Percentiles rank a stretch among this genome's conserved stretches.
Conservation (phyloP, 495 filamentous ascomycete genomes). For the Amniculicola lignicola region DNA sequence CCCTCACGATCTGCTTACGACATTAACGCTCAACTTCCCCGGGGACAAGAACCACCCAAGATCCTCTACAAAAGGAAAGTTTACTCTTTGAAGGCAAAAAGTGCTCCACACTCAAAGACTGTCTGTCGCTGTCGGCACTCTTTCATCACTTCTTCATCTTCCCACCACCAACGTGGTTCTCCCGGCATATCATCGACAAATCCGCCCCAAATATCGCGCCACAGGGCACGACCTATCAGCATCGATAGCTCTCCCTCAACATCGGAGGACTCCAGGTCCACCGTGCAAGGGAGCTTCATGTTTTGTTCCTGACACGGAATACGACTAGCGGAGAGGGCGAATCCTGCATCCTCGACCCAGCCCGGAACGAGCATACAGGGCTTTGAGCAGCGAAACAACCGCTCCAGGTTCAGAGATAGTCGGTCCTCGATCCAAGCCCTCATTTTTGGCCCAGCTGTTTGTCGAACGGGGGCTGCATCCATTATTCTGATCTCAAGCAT, state of each 20-base stretch:
- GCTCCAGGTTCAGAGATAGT: constrained; percentile 31
- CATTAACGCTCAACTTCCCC: too few species aligned
- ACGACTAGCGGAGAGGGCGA: constrained; percentile 9
- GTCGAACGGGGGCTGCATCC: constrained; percentile 32
- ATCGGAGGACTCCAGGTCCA: background rate
- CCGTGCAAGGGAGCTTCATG: constrained; percentile 23
- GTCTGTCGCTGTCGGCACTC: constrained; percentile 31
- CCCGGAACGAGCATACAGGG: constrained; percentile 30
- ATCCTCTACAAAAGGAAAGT: too few species aligned
- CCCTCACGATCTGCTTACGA: too few species aligned
- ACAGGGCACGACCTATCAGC: constrained; percentile 34
- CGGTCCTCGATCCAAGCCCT: constrained; percentile 35
- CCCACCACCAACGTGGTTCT: constrained; percentile 34
- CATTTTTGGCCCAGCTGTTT: constrained; percentile 33
- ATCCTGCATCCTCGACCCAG: constrained; percentile 35
- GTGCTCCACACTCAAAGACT: constrained; percentile 31
- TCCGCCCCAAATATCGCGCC: constrained; percentile 36
- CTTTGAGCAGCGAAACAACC: constrained; percentile 33
- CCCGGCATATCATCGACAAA: constrained; percentile 30
- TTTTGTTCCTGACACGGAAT: background rate
- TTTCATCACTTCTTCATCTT: constrained; percentile 29
- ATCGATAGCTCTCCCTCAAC: constrained; percentile 30
- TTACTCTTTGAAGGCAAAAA: constrained; percentile 28
- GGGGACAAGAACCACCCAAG: too few species aligned
- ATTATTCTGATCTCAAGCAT: constrained; percentile 35